Conservation (phyloP, 306 rosid species). For the Quillaja saponaria region DNA sequence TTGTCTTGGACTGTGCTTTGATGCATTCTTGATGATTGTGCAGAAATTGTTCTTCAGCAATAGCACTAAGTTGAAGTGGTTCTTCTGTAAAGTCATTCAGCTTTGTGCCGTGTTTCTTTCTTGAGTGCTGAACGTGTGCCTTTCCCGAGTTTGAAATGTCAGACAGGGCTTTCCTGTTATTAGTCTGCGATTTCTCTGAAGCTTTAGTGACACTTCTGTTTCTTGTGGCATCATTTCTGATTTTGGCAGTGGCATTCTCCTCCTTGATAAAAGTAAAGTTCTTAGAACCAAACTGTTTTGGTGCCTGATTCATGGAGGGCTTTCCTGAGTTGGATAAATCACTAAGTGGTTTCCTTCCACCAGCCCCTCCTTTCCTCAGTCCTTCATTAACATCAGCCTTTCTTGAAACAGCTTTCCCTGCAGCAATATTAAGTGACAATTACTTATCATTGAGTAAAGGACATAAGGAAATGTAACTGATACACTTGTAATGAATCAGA, state of each 20-base stretch:
- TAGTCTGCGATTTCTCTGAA: slow-evolving; percentile 41
- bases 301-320: slow-evolving; percentile 27
- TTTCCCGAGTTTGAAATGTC: slow-evolving; percentile 69
- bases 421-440: slow-evolving; percentile 11
- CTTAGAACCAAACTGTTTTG: slow-evolving; percentile 36
- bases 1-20: slow-evolving; percentile 35
- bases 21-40: slow-evolving; percentile 61
- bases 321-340: slow-evolving; percentile 57
- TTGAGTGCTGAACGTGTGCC: slow-evolving; percentile 28
- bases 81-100: slow-evolving; percentile 31
- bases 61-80: slow-evolving; percentile 29
- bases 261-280: slow-evolving; percentile 25
- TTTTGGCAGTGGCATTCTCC: slow-evolving; percentile 32
- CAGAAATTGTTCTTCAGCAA: slow-evolving; percentile 49
- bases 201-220: slow-evolving; percentile 33
- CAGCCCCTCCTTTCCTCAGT: slow-evolving; percentile 48
- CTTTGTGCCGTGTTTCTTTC: slow-evolving; percentile 37
- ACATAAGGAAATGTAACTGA: neutral
- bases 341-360: slow-evolving; percentile 69
- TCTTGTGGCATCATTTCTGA: slow-evolving; percentile 10
- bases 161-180: slow-evolving; percentile 53
- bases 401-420: slow-evolving; percentile 48
- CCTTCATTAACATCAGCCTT: slow-evolving; percentile 38
- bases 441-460: slow-evolving; percentile 14
- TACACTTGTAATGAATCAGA: neutral